Percentiles rank a stretch among this genome's conserved stretches.
phyloP scores from a whole-genome alignment of 2,329 filamentous ascomycete species.

The Talaromyces verruculosus region DNA sequence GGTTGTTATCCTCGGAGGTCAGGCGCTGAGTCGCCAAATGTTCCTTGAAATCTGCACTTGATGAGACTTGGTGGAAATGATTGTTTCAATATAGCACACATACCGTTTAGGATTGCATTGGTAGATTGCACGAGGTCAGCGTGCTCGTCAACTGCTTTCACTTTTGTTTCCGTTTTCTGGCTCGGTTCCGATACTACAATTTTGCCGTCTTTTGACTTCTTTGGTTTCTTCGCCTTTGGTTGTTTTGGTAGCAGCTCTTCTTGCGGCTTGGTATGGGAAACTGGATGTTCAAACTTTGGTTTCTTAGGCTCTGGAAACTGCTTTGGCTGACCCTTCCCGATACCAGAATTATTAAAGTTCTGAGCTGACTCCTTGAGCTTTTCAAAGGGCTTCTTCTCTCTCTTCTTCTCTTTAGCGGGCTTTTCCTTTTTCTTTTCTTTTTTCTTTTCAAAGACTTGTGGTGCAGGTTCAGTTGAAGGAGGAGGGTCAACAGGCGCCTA shows the following conservation, averaged over 20 bases:
- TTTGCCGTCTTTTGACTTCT: constrained; percentile 14
- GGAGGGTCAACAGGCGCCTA: neutral
- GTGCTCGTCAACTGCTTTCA: constrained; percentile 2
- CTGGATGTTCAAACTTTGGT: neutral
- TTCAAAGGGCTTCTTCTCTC: neutral
- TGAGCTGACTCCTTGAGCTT: neutral
- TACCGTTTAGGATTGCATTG: constrained; percentile 22
- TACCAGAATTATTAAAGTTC: neutral
- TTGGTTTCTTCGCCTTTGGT: neutral
- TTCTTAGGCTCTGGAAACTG: constrained; percentile 3
- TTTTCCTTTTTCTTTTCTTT: constrained; percentile 12
- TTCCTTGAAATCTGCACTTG: constrained; percentile 21
- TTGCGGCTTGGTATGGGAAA: neutral
- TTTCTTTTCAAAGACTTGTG: neutral
- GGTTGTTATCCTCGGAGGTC: neutral
- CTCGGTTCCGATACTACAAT: neutral
- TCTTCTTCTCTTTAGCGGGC: neutral
- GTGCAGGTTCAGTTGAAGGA: neutral
- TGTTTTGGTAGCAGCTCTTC: neutral
- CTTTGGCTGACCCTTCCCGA: neutral
- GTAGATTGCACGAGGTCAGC: constrained; percentile 18
- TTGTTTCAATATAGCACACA: neutral
- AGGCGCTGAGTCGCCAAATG: constrained; percentile 17
- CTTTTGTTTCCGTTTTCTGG: neutral
- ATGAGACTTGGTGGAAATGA: neutral